A percentile compares a stretch with the other conserved stretches of the same genome.
These are phyloP conservation scores for Gossypium anomalum DNA, from an alignment of 345 rosid genomes.

Conservation along the genomic window DNA sequence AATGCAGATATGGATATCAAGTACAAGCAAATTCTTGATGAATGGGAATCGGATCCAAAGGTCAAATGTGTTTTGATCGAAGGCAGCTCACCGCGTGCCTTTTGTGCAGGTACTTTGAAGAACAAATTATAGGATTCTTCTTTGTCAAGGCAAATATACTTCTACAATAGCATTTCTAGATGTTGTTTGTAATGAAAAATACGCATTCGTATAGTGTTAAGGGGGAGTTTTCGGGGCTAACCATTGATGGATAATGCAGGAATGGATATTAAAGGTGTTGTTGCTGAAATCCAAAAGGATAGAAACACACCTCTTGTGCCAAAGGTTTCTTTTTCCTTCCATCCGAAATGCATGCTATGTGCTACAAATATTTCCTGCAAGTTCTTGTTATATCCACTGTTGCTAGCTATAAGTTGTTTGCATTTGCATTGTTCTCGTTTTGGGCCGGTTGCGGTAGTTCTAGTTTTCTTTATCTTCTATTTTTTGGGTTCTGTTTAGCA, in stretches of 20 bases:
- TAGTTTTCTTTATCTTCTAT: not conserved
- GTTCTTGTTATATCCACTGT: not conserved
- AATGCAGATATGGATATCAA: conserved; percentile 70
- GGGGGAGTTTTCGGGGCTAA: conserved; percentile 37
- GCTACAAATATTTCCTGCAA: conserved; percentile 6
- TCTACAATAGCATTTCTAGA: not conserved
- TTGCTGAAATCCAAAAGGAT: conserved; percentile 67
- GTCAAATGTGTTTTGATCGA: conserved; percentile 80
- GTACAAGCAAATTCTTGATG: conserved; percentile 67
- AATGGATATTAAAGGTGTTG: conserved; percentile 91
- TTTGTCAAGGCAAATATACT: not conserved
- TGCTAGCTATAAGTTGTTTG: not conserved
- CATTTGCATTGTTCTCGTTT: not conserved
- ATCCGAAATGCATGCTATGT: conserved; percentile 12
- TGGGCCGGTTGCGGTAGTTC: not conserved
- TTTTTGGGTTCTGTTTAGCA: not conserved
- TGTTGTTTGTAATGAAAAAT: not conserved
- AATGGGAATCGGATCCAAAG: conserved; percentile 76
- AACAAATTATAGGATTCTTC: not conserved
- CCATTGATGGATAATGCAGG: conserved; percentile 53
- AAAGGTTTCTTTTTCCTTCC: conserved; percentile 47
- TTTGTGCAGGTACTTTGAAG: conserved; percentile 63
- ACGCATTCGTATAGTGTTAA: not conserved
- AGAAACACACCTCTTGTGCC: conserved; percentile 68
- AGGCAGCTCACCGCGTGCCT: conserved; percentile 76